Evolutionary conservation across 2,329 filamentous ascomycete species (phyloP), one percentile per base, ranked within the genome.

Genomic region (Fusarium anthophilum): DNA sequence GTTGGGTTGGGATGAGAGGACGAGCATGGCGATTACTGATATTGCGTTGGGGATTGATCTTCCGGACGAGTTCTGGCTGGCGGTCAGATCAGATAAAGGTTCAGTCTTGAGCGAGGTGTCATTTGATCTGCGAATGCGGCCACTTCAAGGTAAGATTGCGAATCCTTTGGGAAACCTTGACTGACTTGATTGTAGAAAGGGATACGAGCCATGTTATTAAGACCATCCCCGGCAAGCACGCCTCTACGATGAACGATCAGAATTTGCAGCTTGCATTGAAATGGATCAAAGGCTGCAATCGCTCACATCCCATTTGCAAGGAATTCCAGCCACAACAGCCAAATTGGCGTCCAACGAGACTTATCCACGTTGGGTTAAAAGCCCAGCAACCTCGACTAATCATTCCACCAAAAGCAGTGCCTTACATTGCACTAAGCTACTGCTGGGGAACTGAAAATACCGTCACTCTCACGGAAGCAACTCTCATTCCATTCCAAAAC

Each of bases 321-420:
- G 22, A 24, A 2, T 65, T 64, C 17, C 63, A 28, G 32, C n/a
- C 32, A 0, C 63, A 14, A 6, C 22, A 24, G 13, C 2, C 26
- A 2, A 41, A 35, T 13, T 65, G 63, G 63, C 45, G 32, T 18
- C 63, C 63, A 8, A 65, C 28, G 13, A 64, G 63, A 47, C 63
- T 65, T 9, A 13, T 65, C 2, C 5, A 65, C 22, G 4, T 65
- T 0, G 59, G 47, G 1, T 18, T 26, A 18, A 10, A 39, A 8
- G 3, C 20, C 6, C 17, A 41, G 3, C 38, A 64, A 3, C 47
- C 32, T 4, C 50, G 26, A 17, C 39, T 65, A 7, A 18, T 28
- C 5, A 18, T 18, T 2, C 32, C 45, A 13, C 3, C 39, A 5
- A 1, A 2, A 3, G 1, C 18, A 32, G 59, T 22, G 1, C 1